Evolutionary conservation across 2,329 filamentous ascomycete genomes (phyloP).

Genomic region (Xylaria sp.): DNA sequence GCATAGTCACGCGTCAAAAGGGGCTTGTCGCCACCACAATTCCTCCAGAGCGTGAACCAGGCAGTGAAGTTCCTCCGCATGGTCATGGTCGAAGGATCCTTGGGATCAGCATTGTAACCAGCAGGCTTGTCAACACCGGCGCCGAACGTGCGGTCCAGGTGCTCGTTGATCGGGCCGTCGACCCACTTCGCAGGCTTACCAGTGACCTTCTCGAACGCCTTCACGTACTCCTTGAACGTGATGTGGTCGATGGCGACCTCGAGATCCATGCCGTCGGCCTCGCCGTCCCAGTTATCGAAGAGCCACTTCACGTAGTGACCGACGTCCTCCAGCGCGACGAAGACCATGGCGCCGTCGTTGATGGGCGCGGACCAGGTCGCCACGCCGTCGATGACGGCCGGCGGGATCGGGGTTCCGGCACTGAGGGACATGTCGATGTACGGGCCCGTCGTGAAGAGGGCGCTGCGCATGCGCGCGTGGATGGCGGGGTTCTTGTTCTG

Average conservation of each 20-base stretch:
- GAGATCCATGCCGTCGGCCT: constrained; percentile 42
- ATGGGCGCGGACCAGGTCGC: constrained; percentile 30
- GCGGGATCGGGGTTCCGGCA: constrained; percentile 35
- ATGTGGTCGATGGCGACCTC: constrained; percentile 40
- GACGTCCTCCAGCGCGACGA: constrained; percentile 43
- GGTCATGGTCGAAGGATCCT: constrained; percentile 34
- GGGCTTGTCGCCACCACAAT: constrained; percentile 38
- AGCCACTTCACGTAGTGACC: constrained; percentile 44
- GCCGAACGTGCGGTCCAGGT: constrained; percentile 27
- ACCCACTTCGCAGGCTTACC: constrained; percentile 39
- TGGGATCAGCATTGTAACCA: constrained; percentile 34
- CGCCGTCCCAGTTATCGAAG: constrained; percentile 40
- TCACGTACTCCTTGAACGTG: constrained; percentile 36
- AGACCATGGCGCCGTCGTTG: constrained; percentile 36
- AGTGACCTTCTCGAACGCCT: constrained; percentile 40
- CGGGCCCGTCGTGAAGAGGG: constrained; percentile 56
- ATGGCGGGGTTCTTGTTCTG: constrained; percentile 35
- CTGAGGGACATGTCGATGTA: constrained; percentile 44
- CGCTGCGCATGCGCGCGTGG: constrained; percentile 41
- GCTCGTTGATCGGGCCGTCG: constrained; percentile 34
- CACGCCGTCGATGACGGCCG: constrained; percentile 33
- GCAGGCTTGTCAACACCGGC: constrained; percentile 27
- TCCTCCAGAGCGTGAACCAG: constrained; percentile 45
- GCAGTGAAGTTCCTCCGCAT: constrained; percentile 45
- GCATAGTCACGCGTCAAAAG: constrained; percentile 43